Evolutionary conservation across 176 grass and related monocot species (phyloP).

Genomic region (Zoysia japonica): DNA sequence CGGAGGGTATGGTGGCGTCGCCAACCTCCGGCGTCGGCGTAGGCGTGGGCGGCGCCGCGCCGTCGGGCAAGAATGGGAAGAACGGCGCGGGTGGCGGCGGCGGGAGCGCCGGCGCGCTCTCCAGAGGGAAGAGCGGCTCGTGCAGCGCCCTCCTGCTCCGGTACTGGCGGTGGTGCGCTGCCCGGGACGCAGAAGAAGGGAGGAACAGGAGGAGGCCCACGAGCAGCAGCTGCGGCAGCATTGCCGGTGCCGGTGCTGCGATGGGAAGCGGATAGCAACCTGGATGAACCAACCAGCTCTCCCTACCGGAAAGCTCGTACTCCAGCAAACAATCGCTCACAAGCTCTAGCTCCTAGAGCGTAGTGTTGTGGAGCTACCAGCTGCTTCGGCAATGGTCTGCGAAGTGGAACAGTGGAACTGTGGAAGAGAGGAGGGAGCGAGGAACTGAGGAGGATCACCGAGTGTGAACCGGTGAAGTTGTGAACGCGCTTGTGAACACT

Average conservation of each 20-base stretch:
- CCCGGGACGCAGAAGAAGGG: slow-evolving; percentile 6
- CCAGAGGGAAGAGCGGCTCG: slow-evolving; percentile 57
- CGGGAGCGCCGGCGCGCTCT: slow-evolving; percentile 42
- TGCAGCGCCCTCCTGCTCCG: slow-evolving; percentile 48
- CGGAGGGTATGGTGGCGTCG: background rate
- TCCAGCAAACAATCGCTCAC: background rate
- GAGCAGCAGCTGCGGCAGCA: slow-evolving; percentile 38
- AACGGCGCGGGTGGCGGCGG: slow-evolving; percentile 46
- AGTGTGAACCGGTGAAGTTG: background rate
- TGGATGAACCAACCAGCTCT: background rate
- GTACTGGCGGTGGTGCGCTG: slow-evolving; percentile 17
- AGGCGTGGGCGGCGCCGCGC: slow-evolving; percentile 16
- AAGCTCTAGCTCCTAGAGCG: background rate
- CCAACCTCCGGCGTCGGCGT: background rate
- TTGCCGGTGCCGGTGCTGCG: slow-evolving; percentile 24
- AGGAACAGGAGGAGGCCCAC: slow-evolving; percentile 43
- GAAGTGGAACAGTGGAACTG: background rate
- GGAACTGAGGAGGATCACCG: background rate
- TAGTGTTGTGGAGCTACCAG: background rate
- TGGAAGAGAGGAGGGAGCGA: background rate
- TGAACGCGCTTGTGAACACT: slow-evolving; percentile 28
- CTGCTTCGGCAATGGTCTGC: too few relatives aligned
- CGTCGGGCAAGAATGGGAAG: slow-evolving; percentile 49
- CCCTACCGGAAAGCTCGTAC: background rate
- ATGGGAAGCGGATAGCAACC: background rate